These are phyloP conservation scores for Farysia itapuensis DNA, from an alignment of 1,284 basidiomycete species.

Conservation along the genomic window DNA sequence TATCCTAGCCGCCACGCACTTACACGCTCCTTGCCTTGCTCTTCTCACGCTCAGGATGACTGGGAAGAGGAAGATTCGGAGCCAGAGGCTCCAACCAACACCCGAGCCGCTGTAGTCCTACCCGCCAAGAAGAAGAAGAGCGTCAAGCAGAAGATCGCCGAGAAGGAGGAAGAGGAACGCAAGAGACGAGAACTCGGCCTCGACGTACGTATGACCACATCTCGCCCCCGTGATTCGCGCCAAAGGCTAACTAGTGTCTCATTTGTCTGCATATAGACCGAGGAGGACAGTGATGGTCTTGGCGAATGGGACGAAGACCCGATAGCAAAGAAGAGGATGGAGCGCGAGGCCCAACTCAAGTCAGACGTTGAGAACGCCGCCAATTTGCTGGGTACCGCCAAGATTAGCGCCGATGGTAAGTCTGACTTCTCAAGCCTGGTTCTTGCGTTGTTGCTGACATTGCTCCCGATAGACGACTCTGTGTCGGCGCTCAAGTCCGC, in stretches of 20 bases:
- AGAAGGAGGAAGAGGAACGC: conserved; percentile 51
- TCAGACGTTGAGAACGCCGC: conserved; percentile 57
- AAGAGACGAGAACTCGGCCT: conserved; percentile 33
- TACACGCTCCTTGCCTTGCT: neutral
- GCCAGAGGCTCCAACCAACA: conserved; percentile 21
- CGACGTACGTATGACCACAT: conserved; percentile 9
- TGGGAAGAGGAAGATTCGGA: conserved; percentile 57
- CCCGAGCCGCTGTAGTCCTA: conserved; percentile 10
- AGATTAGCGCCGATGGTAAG: conserved; percentile 31
- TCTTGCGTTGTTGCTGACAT: neutral
- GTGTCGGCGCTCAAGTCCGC: conserved; percentile 18
- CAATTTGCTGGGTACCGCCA: conserved; percentile 47
- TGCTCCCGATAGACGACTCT: conserved; percentile 5
- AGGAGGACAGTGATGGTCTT: conserved; percentile 8
- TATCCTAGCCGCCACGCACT: neutral
- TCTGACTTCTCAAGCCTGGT: neutral
- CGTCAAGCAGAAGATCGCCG: conserved; percentile 57
- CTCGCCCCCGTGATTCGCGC: too few relatives aligned
- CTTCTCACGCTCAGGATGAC: conserved; percentile 40
- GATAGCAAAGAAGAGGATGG: conserved; percentile 24
- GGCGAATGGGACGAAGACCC: conserved; percentile 49
- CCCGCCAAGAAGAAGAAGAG: conserved; percentile 54
- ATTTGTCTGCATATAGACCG: neutral
- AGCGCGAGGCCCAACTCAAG: conserved; percentile 51
- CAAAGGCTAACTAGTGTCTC: neutral